Conservation (phyloP, 805 yeast genomes). For the Pichia manshurica region DNA sequence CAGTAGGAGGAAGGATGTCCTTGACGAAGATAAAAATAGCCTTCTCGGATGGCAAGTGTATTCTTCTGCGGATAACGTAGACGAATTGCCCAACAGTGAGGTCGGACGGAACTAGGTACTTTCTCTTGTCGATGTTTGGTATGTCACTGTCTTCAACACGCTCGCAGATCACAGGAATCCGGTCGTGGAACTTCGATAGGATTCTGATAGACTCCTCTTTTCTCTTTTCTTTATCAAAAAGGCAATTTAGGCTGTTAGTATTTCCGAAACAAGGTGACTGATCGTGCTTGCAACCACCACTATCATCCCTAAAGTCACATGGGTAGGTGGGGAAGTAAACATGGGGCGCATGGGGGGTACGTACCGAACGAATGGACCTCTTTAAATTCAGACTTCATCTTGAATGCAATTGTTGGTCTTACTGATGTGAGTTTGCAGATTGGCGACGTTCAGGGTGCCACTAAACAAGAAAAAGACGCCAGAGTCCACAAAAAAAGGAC, state of each 20-base stretch:
- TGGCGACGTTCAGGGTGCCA: too few species aligned
- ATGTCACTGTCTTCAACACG: conserved; percentile 95
- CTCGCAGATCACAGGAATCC: conserved; percentile 97
- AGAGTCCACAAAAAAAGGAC: neutral
- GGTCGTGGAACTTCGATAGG: conserved; percentile 78
- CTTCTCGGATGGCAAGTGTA: conserved; percentile 92
- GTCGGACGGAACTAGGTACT: conserved; percentile 93
- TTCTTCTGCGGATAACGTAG: conserved; percentile 93
- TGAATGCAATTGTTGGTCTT: neutral
- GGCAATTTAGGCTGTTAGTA: neutral
- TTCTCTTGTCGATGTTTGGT: conserved; percentile 94
- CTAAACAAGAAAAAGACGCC: too few species aligned
- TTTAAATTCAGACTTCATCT: conserved; percentile 87
- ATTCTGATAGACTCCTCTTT: conserved; percentile 92
- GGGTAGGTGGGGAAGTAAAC: conserved; percentile 4
- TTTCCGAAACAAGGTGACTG: too few species aligned
- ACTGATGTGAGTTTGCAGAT: too few species aligned
- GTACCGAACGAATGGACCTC: conserved; percentile 92
- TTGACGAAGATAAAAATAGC: conserved; percentile 96
- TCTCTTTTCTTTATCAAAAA: conserved; percentile 59
- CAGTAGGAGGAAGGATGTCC: conserved; percentile 96
- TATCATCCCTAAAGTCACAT: too few species aligned
- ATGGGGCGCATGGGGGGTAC: conserved; percentile 27
- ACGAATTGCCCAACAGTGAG: conserved; percentile 97
- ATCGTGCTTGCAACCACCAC: too few species aligned